Conservation (phyloP, 148 eudicot genomes). For the Suaeda aralocaspica region DNA sequence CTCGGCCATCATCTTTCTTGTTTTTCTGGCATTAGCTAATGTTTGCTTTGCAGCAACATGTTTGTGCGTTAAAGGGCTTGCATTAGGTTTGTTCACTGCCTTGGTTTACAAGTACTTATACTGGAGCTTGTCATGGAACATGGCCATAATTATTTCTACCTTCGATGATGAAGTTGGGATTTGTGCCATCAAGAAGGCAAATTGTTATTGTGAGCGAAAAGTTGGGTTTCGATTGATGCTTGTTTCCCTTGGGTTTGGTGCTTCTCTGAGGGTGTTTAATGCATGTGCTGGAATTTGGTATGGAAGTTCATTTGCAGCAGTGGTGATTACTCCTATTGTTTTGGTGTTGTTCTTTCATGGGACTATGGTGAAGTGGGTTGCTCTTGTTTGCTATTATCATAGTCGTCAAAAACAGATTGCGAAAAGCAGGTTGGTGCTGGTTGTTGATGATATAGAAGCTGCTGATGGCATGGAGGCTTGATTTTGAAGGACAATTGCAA, state of each 20-base stretch:
- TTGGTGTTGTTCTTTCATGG: constrained; percentile 11
- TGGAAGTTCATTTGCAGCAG: constrained; percentile 4
- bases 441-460: constrained; percentile 3
- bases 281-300: background rate
- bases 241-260: background rate
- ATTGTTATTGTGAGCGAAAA: constrained; percentile 16
- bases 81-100: background rate
- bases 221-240: constrained; percentile 22
- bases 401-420: constrained; percentile 16
- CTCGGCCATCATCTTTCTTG: background rate
- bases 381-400: constrained; percentile 22
- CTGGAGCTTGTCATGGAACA: constrained; percentile 27
- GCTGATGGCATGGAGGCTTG: background rate
- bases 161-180: constrained; percentile 23
- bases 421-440: constrained; percentile 12
- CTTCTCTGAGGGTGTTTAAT: constrained; percentile 10
- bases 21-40: background rate
- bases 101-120: constrained; percentile 20
- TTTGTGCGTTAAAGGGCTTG: background rate
- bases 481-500: background rate
- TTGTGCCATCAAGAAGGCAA: constrained; percentile 19
- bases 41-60: background rate
- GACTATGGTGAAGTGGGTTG: constrained; percentile 30
- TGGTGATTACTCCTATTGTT: background rate
- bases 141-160: constrained; percentile 31